These are phyloP conservation scores for Nemania sp. DNA, from an alignment of 2,329 filamentous ascomycete species.

Conservation along the genomic window DNA sequence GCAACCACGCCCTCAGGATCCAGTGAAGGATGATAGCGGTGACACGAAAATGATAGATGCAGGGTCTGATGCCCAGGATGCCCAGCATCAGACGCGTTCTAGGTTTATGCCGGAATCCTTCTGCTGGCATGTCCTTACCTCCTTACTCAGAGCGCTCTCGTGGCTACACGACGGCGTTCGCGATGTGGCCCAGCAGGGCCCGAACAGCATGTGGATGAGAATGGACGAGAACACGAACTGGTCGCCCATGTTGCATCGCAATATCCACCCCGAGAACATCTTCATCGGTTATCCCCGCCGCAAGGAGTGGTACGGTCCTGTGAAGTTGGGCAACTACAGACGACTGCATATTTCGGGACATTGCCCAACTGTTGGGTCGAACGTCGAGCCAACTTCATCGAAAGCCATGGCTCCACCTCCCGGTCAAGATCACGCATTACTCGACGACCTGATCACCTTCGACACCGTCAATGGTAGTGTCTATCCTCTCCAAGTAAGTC, in stretches of 20 bases:
- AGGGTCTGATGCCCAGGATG: background rate
- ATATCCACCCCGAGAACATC: constrained; percentile 52
- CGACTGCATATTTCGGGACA: constrained; percentile 47
- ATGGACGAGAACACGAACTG: constrained; percentile 46
- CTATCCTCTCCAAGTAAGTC: constrained; percentile 35
- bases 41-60: constrained; percentile 26
- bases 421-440: constrained; percentile 2
- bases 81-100: background rate
- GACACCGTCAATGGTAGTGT: constrained; percentile 23
- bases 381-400: constrained; percentile 13
- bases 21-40: background rate
- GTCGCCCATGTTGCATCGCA: constrained; percentile 55
- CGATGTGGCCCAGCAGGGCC: constrained; percentile 29
- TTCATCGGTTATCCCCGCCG: constrained; percentile 54
- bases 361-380: constrained; percentile 20
- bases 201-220: constrained; percentile 14
- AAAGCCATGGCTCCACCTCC: constrained; percentile 35
- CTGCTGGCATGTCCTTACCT: constrained; percentile 58
- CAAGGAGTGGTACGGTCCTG: constrained; percentile 54
- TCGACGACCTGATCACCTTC: constrained; percentile 27
- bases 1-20: constrained; percentile 4
- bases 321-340: constrained; percentile 56
- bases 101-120: constrained; percentile 54
- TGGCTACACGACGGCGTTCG: constrained; percentile 56
- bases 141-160: constrained; percentile 51